Base-by-base conservation (phyloP, 371 early-diverging fungal species). In the Rhizopus delemar region DNA sequence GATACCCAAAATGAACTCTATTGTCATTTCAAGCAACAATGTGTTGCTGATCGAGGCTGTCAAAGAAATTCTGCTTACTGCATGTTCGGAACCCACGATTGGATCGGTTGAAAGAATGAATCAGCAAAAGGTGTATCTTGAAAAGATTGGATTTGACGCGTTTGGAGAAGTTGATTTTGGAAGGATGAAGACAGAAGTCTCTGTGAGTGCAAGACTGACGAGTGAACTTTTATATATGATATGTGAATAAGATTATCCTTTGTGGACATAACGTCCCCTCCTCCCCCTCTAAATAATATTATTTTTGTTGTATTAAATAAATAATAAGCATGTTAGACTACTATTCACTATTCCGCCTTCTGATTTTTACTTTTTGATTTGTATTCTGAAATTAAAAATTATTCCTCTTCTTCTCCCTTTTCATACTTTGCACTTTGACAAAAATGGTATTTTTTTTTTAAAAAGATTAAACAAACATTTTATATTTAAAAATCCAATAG, bases 61-160 rank as follows among this genome's bases (percentile, higher is more conserved):
- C 11, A 79, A 84, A 31, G 75, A 79, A 1, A 90, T 92, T 62
- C 73, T 90, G 16, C 76, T 87, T 50, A 85, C 89, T 1, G 86
- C 89, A 35, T 82, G 87, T 16, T 83, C 86, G 6, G 81, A 81
- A 45, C 80, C 86, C 4, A 71, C 73, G 7, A 71, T 83, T 38
- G 60, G 71, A 15, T 60, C 51, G 6, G 46, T 63, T 6, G 68
- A 68, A 1, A 64, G 38, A 15, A 66, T 65, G 3, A 57, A 66
- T 28, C 71, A 66, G 1, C 73, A 77, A 61, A 60, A 71, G 39
- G 65, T 73, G 6, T 70, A 75, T 13, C 61, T 85, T 11, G 77
- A 80, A 0, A 82, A 77, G 33, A 68, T 87, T 28, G 83, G 82
- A 8, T 77, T 74, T 29, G 45, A 57, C n/a, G 64, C 70, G 2